Evolutionary conservation across 441 rosid genomes (phyloP), one percentile per base, ranked within the genome.

Genomic region (Corymbia calophylla): DNA sequence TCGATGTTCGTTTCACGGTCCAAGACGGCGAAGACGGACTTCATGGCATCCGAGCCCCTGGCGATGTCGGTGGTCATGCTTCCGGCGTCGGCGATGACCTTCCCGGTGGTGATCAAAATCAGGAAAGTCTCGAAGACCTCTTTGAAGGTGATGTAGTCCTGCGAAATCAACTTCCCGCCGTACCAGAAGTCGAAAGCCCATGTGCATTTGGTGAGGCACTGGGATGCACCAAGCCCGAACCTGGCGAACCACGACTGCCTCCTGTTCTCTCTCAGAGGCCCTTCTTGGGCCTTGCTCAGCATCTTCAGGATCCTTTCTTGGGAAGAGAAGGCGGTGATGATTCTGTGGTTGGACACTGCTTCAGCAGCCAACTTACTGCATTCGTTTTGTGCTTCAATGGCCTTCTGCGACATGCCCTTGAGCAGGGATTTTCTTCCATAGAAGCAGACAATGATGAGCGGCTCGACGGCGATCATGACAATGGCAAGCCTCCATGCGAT

Each of bases 401-500:
- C 96, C 93, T 92, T 91, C 29, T 23, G 62, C 1, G 95, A 94
- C 96, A 95, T 92, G 92, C 92, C 94, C 86, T 92, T 96, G 29
- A 96, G 95, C 8, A 97, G 86, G 6, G 93, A 94, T 1, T 93
- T 56, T 56, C 62, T 56, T 56, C 62, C 62, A 51, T 97, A 96
- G 91, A 95, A 95, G 90, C 99, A 95, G 11, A 91, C 89, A 5
- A 97, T 92, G 84, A 96, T 93, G n/a, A 97, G 13, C 1, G 98
- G 99, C 25, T 96, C 97, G n/a, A 93, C 94, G 2, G 98, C 98
- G 21, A 96, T 96, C 95, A 97, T 95, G 54, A 97, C 98, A 2
- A 97, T 55, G 3, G 98, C 97, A 35, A 96, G 94, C 92, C 96
- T 92, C 99, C 99, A 97, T 23, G 98, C 97, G 27, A 97, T 95